Evolutionary conservation across 1,139 yeast genomes (phyloP), one percentile per base, ranked within the genome.

Genomic region (Scheffersomyces quercinus): DNA sequence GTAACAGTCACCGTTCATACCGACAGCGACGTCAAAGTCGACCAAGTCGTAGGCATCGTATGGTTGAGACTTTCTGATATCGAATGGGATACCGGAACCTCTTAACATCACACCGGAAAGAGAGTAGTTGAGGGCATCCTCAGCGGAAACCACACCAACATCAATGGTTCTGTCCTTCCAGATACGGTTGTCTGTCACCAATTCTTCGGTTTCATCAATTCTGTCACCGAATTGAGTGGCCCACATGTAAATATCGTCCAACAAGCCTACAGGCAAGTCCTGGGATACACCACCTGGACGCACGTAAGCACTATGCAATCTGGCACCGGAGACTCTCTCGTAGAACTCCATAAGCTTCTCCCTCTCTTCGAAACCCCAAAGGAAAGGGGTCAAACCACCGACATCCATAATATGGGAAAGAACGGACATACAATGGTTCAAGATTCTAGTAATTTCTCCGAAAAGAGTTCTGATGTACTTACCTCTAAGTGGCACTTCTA

Each of bases 211-310:
- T 69, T 88, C 96, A 67, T 88, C 96, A 56, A 88, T 70, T 74
- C 96, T 83, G 72, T 88, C 96, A 64, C 96, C 96, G 56, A 88
- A 88, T 73, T 88, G 96, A 32, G 96, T 88, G 45, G 96, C 96
- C 96, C 96, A 88, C 93, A 88, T 88, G 70, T 86, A 88, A 58
- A 88, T 88, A 63, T 88, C 96, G 66, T 88, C 96, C 58, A 88
- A 77, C 60, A 88, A 68, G 41, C 96, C 96, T 31, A 81, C 84
- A 28, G 96, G 96, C 54, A 88, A 70, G 67, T 88, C 96, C 68
- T 87, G 96, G 16, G 95, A 72, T 29, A 88, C 96, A 60, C 96
- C 96, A 61, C 96, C 96, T 43, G 96, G 96, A 71, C 96, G 82
- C 48, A 86, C 84, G 59, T 88, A 88, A 38, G 95, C 96, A 38